Percentiles rank a stretch among this genome's conserved stretches.
Conservation (phyloP, 2,329 filamentous ascomycete genomes). For the Eutypa lata region DNA sequence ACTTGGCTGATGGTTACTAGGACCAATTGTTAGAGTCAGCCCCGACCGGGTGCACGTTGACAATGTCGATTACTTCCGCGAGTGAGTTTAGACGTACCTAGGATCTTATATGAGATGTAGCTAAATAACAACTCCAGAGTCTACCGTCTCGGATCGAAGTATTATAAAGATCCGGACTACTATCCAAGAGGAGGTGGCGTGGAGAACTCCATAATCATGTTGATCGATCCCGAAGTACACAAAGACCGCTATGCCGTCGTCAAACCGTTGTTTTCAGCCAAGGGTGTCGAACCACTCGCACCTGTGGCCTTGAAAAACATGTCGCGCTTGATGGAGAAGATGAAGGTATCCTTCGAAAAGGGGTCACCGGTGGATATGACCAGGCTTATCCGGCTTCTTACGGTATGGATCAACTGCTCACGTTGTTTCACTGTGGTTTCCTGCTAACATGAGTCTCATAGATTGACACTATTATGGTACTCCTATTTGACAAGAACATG, state of each 20-base stretch:
- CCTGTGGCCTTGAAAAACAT: conserved; percentile 4
- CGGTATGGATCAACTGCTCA: conserved; percentile 1
- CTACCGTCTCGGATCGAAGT: conserved; percentile 7
- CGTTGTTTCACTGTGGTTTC: background rate
- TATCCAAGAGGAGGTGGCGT: conserved; percentile 10
- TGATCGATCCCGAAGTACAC: conserved; percentile 7
- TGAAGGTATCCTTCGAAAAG: conserved; percentile 4
- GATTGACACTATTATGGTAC: conserved; percentile 12
- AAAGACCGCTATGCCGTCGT: conserved; percentile 4
- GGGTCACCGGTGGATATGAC: conserved; percentile 9
- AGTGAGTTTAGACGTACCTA: background rate
- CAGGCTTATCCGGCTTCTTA: conserved; percentile 9
- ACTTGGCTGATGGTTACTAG: background rate
- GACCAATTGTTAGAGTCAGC: background rate
- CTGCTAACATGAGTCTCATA: background rate
- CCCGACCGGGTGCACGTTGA: background rate
- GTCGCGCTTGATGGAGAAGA: conserved; percentile 4
- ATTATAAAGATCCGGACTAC: conserved; percentile 9
- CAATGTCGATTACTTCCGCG: background rate
- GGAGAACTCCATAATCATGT: conserved; percentile 8
- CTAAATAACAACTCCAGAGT: conserved; percentile 1
- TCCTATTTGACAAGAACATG: conserved; percentile 8
- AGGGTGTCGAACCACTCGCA: conserved; percentile 8
- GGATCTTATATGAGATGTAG: background rate
- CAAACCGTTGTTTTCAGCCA: conserved; percentile 7